Conservation (phyloP, 495 filamentous ascomycete genomes). For the Cairneyella variabilis region DNA sequence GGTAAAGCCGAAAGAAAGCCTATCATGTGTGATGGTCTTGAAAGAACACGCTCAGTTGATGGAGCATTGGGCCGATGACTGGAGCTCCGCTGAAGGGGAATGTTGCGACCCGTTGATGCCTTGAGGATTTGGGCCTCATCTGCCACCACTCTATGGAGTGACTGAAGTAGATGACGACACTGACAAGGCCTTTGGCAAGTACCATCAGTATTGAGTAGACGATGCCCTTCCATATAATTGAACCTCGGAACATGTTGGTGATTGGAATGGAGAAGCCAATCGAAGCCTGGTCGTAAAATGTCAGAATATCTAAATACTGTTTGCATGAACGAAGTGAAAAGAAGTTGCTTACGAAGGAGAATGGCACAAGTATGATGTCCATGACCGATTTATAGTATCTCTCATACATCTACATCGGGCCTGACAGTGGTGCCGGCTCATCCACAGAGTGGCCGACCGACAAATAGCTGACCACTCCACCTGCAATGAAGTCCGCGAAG, state of each 20-base stretch:
- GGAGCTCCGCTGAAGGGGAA: not conserved
- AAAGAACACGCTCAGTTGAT: not conserved
- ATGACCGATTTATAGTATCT: constrained; percentile 51
- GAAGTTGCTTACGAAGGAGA: constrained; percentile 62
- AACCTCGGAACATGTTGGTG: constrained; percentile 58
- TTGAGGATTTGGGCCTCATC: not conserved
- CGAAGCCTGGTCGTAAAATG: constrained; percentile 45
- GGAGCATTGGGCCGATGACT: not conserved
- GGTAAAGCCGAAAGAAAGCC: constrained; percentile 41
- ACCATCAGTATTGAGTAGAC: constrained; percentile 70
- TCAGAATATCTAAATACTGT: not conserved
- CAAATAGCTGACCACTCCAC: constrained; percentile 40
- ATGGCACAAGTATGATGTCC: constrained; percentile 56
- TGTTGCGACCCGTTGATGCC: not conserved
- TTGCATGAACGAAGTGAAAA: too few relatives aligned
- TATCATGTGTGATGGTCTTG: constrained; percentile 9
- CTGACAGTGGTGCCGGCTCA: not conserved
- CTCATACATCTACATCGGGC: constrained; percentile 40
- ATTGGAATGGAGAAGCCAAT: constrained; percentile 81
- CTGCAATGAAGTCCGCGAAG: constrained; percentile 67
- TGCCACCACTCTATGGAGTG: constrained; percentile 1
- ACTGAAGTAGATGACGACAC: constrained; percentile 15
- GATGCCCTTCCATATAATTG: constrained; percentile 66
- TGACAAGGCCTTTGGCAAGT: constrained; percentile 49
- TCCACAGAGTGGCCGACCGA: constrained; percentile 9